Conservation (phyloP, 768 basidiomycete genomes). For the Lentinula sp. region DNA sequence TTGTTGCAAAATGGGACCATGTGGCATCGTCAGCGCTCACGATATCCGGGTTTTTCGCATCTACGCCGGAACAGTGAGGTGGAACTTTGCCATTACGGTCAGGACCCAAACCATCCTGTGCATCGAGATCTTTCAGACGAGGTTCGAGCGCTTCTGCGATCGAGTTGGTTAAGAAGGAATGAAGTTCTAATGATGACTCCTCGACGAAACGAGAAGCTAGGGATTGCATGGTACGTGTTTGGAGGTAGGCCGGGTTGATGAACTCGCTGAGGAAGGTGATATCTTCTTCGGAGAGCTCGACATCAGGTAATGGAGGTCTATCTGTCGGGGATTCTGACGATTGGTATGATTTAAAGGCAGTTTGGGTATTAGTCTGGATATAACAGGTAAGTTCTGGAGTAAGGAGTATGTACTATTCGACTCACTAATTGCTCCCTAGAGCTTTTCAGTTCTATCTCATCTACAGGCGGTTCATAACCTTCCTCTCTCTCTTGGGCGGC, state of each 20-base stretch:
- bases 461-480: constrained; percentile 52
- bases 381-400: constrained; percentile 9
- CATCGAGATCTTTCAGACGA: constrained; percentile 60
- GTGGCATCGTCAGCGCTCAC: background rate
- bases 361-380: constrained; percentile 55
- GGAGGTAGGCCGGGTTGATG: constrained; percentile 88
- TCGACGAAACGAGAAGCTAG: constrained; percentile 77
- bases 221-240: constrained; percentile 71
- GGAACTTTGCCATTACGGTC: constrained; percentile 53
- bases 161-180: constrained; percentile 71
- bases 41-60: background rate
- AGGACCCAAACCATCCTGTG: constrained; percentile 53
- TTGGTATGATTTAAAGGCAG: constrained; percentile 51
- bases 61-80: constrained; percentile 34
- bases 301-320: constrained; percentile 45
- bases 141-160: constrained; percentile 65
- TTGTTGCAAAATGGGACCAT: background rate
- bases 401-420: constrained; percentile 13
- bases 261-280: constrained; percentile 73
- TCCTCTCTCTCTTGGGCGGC: constrained; percentile 87
- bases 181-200: constrained; percentile 85
- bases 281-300: constrained; percentile 51
- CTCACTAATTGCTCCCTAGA: constrained; percentile 91
- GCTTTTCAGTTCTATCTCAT: constrained; percentile 50
- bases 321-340: constrained; percentile 30